Conservation (phyloP, 495 filamentous ascomycete species). For the Penicillium verhagenii region DNA sequence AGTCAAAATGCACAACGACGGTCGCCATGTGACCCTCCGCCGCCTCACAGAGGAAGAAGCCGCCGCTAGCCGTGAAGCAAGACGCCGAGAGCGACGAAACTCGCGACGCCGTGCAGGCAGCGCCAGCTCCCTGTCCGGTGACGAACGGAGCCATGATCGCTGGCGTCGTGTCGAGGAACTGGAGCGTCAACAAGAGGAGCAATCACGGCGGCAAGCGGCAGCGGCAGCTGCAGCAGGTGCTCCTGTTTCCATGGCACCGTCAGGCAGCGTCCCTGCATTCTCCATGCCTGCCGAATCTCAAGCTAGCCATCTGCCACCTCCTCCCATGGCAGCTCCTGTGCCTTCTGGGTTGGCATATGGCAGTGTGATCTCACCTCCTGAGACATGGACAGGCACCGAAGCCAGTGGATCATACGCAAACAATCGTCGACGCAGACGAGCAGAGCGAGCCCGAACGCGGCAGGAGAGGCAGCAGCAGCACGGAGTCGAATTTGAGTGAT, state of each 20-base stretch:
- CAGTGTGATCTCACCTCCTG: slow-evolving; percentile 42
- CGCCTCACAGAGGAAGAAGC: slow-evolving; percentile 81
- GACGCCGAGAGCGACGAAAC: slow-evolving; percentile 44
- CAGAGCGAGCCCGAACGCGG: slow-evolving; percentile 49
- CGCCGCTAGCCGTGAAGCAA: slow-evolving; percentile 56
- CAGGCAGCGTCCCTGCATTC: slow-evolving; percentile 30
- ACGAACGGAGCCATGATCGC: slow-evolving; percentile 43
- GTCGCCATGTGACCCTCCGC: slow-evolving; percentile 76
- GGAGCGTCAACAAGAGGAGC: slow-evolving; percentile 51
- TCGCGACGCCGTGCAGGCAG: slow-evolving; percentile 46
- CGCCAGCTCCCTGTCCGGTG: slow-evolving; percentile 45
- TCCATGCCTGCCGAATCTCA: slow-evolving; percentile 33
- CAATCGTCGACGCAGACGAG: slow-evolving; percentile 51
- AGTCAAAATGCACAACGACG: slow-evolving; percentile 76
- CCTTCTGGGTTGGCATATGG: slow-evolving; percentile 42
- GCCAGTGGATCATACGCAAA: slow-evolving; percentile 54
- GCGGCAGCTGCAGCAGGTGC: slow-evolving; percentile 20
- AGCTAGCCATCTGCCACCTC: slow-evolving; percentile 35
- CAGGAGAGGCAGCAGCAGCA: slow-evolving; percentile 45
- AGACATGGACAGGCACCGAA: slow-evolving; percentile 51
- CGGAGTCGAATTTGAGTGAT: slow-evolving; percentile 48
- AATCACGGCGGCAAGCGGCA: slow-evolving; percentile 44
- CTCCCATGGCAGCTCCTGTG: slow-evolving; percentile 31
- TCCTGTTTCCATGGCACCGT: slow-evolving; percentile 22
- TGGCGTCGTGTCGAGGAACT: slow-evolving; percentile 54